A percentile compares a stretch with the other conserved stretches of the same genome.
Evolutionary conservation across 2,329 filamentous ascomycete species (phyloP).

Genomic region (Sordariomycetes sp.): DNA sequence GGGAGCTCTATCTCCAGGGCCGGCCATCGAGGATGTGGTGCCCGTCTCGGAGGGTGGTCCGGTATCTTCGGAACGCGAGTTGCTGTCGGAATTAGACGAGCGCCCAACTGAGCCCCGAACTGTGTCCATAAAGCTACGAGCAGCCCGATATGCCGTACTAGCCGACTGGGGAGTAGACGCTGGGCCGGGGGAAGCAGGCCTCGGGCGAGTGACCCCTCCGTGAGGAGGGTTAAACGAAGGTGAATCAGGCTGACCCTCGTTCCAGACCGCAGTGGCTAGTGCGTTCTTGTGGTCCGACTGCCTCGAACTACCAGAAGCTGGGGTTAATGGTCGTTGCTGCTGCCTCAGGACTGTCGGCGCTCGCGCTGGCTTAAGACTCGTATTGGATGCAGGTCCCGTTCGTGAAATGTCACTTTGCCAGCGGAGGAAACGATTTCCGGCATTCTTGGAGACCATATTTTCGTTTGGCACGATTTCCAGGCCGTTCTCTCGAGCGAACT

Average conservation of each 20-base stretch:
- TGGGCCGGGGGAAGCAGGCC: not conserved
- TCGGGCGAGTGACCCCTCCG: not conserved
- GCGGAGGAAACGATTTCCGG: conserved; percentile 65
- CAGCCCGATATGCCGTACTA: not conserved
- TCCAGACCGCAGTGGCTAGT: conserved; percentile 40
- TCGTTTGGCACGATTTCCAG: conserved; percentile 66
- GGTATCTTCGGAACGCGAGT: not conserved
- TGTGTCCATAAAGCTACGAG: not conserved
- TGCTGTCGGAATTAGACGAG: not conserved
- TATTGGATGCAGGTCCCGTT: conserved; percentile 19
- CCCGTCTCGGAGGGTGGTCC: not conserved
- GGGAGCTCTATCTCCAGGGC: not conserved
- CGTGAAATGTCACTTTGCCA: conserved; percentile 68
- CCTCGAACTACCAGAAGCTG: not conserved
- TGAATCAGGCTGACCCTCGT: conserved; percentile 52
- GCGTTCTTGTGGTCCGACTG: not conserved
- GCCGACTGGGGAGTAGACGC: not conserved
- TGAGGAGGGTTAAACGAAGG: conserved; percentile 18
- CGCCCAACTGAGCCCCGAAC: not conserved
- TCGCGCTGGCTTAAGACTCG: not conserved
- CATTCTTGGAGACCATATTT: conserved; percentile 66
- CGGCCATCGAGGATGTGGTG: not conserved
- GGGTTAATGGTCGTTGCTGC: not conserved
- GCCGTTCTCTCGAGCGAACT: conserved; percentile 75
- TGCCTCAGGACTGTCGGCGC: not conserved